Evolutionary conservation across 1,139 yeast genomes (phyloP).

Genomic region (Saccharomycopsis hybrid): DNA sequence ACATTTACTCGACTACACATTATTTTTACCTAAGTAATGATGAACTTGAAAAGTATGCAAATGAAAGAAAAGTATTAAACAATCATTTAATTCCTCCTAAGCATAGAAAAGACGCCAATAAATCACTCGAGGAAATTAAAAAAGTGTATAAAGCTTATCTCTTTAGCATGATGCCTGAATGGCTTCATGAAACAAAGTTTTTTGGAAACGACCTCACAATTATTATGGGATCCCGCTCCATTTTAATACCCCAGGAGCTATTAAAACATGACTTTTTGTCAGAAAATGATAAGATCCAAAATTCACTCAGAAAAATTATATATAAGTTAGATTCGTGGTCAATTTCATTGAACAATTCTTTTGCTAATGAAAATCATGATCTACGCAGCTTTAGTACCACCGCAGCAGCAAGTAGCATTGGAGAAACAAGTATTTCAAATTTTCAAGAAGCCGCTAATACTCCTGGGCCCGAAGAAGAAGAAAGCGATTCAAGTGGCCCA

Average conservation of each 20-base stretch:
- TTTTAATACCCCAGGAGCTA: slow-evolving; percentile 43
- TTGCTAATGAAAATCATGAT: not conserved
- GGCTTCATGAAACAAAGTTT: slow-evolving; percentile 38
- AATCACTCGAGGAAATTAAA: not conserved
- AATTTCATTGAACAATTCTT: not conserved
- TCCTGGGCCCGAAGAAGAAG: not conserved
- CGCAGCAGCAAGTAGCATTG: not conserved
- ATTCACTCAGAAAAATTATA: slow-evolving; percentile 35
- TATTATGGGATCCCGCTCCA: slow-evolving; percentile 53
- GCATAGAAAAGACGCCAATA: not conserved
- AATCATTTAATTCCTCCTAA: not conserved
- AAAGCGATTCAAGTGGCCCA: not conserved
- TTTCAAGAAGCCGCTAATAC: not conserved
- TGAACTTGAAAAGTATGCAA: not conserved
- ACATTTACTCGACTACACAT: slow-evolving; percentile 12
- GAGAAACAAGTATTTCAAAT: not conserved
- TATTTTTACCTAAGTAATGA: slow-evolving; percentile 1
- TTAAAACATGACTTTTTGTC: slow-evolving; percentile 28
- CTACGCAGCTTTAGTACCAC: not conserved
- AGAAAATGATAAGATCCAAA: slow-evolving; percentile 37
- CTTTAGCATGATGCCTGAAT: slow-evolving; percentile 40
- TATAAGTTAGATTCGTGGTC: not conserved
- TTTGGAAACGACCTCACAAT: slow-evolving; percentile 32
- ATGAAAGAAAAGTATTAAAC: not conserved
- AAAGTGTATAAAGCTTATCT: slow-evolving; percentile 21